These are phyloP conservation scores for Taxawa tesnikishii DNA, from an alignment of 2,329 filamentous ascomycete genomes.

Conservation along the genomic window DNA sequence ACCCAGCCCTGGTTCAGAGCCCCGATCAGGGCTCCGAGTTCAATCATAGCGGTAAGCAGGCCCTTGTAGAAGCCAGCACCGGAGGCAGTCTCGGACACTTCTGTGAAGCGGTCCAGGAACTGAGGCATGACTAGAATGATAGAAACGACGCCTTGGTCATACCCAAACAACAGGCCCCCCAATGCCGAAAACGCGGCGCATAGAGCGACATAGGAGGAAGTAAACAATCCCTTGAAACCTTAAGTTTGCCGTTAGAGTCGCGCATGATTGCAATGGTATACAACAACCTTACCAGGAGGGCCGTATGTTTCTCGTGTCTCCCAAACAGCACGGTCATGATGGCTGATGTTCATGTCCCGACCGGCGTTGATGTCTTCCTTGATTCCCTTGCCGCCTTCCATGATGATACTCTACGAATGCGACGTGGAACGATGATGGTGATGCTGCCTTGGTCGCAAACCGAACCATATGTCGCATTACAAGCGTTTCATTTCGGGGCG, in stretches of 20 bases:
- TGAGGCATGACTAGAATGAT: conserved; percentile 41
- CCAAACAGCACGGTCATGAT: conserved; percentile 8
- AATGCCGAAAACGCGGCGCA: conserved; percentile 40
- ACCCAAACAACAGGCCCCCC: conserved; percentile 38
- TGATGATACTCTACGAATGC: no score
- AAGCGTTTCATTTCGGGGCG: no score
- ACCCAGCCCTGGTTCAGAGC: conserved; percentile 37
- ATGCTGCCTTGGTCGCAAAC: no score
- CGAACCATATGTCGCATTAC: no score
- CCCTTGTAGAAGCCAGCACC: conserved; percentile 34
- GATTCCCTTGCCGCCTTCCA: not conserved
- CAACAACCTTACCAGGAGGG: conserved; percentile 11
- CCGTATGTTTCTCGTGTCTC: conserved; percentile 15
- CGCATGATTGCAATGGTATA: not conserved
- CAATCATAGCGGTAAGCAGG: conserved; percentile 42
- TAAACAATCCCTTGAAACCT: conserved; percentile 35
- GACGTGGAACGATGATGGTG: no score
- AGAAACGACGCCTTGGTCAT: conserved; percentile 25
- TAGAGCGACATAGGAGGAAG: conserved; percentile 36
- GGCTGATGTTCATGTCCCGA: conserved; percentile 5
- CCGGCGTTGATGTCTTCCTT: not conserved
- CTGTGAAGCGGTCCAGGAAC: conserved; percentile 33
- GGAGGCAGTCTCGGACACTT: conserved; percentile 18
- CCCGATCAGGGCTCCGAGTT: conserved; percentile 36
- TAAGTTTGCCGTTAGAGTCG: not conserved